Conservation (phyloP, 140 eudicot species). For the Oenanthe javanica region DNA sequence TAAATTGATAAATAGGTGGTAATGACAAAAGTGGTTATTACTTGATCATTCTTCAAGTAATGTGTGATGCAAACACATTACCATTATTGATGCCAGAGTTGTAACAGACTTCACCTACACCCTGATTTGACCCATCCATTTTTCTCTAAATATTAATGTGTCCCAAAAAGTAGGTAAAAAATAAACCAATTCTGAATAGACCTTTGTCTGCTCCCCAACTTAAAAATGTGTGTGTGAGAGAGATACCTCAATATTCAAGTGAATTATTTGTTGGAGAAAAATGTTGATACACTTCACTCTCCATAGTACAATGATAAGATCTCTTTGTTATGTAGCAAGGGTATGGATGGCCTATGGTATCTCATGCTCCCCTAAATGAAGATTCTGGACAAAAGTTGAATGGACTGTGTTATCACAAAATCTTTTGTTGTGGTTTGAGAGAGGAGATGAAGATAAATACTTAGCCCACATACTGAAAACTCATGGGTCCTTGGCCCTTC, state of each 20-base stretch:
- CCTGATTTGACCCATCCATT: neutral
- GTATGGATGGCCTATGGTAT: neutral
- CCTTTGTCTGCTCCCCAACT: neutral
- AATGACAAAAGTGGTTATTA: neutral
- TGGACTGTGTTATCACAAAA: neutral
- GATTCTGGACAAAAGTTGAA: neutral
- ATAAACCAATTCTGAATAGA: neutral
- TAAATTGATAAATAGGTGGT: neutral
- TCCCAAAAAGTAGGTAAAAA: neutral
- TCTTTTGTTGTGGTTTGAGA: neutral
- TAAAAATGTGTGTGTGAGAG: neutral
- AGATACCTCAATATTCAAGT: neutral
- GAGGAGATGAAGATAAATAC: no score
- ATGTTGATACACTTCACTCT: neutral
- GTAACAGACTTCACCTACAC: neutral
- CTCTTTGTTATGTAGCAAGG: neutral
- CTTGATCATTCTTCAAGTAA: conserved; percentile 1
- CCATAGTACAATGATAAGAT: neutral
- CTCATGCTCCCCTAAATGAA: neutral
- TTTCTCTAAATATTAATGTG: neutral
- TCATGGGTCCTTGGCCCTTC: neutral
- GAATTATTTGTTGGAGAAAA: neutral
- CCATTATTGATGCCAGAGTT: conserved; percentile 3
- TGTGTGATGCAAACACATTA: conserved; percentile 1
- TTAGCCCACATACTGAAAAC: neutral